Conservation (phyloP, 176 grass and related monocot genomes). For the Ananas comosus region DNA sequence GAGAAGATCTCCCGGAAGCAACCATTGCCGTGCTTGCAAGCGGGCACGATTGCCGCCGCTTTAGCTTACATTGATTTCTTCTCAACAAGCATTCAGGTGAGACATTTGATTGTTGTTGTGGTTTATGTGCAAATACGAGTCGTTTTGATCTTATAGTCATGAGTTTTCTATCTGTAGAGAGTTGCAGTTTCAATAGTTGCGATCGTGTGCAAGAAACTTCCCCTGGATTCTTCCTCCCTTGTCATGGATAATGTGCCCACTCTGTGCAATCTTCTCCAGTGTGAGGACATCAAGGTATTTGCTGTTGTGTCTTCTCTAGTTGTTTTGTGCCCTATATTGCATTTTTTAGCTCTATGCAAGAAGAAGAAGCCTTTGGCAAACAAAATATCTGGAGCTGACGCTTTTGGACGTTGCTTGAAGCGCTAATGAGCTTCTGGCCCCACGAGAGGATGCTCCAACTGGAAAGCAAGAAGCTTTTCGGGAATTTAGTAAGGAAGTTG, state of each 20-base stretch:
- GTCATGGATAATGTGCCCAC: conserved; percentile 58
- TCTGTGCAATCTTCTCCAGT: conserved; percentile 75
- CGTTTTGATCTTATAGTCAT: too few species aligned
- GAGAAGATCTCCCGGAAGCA: conserved; percentile 81
- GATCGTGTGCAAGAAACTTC: conserved; percentile 66
- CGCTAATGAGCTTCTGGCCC: too few species aligned
- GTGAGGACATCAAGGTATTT: conserved; percentile 58
- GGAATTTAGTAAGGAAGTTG: too few species aligned
- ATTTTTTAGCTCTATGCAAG: not conserved
- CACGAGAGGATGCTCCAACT: too few species aligned
- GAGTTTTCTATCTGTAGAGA: conserved; percentile 28
- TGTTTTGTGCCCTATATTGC: conserved; percentile 4
- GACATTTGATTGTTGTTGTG: not conserved
- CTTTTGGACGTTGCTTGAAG: too few species aligned
- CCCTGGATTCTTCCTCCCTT: conserved; percentile 46
- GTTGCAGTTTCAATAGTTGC: conserved; percentile 62
- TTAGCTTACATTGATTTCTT: conserved; percentile 82
- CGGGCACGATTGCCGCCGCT: conserved; percentile 58
- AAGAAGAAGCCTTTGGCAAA: too few species aligned
- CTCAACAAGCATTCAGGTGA: conserved; percentile 68
- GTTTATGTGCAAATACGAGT: too few species aligned
- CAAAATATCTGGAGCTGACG: too few species aligned
- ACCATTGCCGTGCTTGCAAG: conserved; percentile 62
- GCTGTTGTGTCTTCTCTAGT: not conserved
- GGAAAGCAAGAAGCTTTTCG: too few species aligned